Base-by-base conservation (phyloP, 306 rosid genomes). In the Ochetophila trinervis region DNA sequence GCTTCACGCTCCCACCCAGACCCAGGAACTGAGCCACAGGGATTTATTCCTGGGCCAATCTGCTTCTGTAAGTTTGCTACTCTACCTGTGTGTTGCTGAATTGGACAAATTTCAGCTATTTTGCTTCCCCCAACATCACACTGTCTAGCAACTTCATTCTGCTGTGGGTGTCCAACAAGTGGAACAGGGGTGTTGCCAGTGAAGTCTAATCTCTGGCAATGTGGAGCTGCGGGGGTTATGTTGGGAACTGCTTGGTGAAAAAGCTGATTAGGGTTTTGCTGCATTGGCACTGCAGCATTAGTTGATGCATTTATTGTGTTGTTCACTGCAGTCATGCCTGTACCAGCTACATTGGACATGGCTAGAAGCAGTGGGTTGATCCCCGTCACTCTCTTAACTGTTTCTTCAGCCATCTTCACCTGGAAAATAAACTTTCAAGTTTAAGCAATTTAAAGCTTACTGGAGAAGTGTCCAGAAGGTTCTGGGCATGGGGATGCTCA, bases 321-420 rank as follows among this genome's bases (percentile, higher is more conserved):
- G 63, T 44, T 66, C 4, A 50, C 59, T 18, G 74, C 60, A 0
- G 74, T 64, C 64, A 80, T 66, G 53, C 69, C 65, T 14, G 70
- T 14, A n/a, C 53, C 51, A 35, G 80, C 65, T 23, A 61, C 45
- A 32, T 78, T 79, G 7, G 88, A 67, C 81, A 80, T 73, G 8
- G 83, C 83, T 21, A 71, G 77, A 72, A 71, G 74, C 34, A 84
- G 71, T 2, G 85, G 85, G 36, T 69, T 81, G 70, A 84, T 58
- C 23, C 85, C 85, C 50, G 85, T 84, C 67, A 77, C 80, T 73
- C 83, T 58, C 60, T 80, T 84, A 22, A 84, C 79, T 8, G 77
- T 71, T 73, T 84, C 88, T 70, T 84, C 88, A 13, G 81, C 81
- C 88, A 84, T 77, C 75, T 84, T 84, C 72, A 84, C 88, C 88